Percentiles rank a stretch among this genome's conserved stretches.
These are phyloP conservation scores for Suillus plorans DNA, from an alignment of 768 basidiomycete species.

Conservation along the genomic window DNA sequence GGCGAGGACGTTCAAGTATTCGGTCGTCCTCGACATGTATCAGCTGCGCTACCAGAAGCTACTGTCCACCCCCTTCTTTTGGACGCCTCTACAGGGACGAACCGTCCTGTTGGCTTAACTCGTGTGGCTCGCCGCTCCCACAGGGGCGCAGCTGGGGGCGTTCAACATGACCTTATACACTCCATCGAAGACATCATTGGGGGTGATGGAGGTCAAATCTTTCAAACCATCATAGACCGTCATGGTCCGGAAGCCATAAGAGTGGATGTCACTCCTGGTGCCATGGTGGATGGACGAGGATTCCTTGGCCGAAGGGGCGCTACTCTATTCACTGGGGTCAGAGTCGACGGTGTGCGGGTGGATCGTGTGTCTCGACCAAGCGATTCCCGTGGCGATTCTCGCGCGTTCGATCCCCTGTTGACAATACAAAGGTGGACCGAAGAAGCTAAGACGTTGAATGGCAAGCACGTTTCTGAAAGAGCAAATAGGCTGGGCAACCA, in stretches of 20 bases:
- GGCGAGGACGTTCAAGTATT: constrained; percentile 64
- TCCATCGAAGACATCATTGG: constrained; percentile 83
- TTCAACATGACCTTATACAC: constrained; percentile 61
- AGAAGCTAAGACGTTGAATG: constrained; percentile 80
- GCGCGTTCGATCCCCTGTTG: constrained; percentile 72
- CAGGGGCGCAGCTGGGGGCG: constrained; percentile 48
- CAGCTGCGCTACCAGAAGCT: constrained; percentile 59
- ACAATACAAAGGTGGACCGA: constrained; percentile 89
- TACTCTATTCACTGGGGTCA: constrained; percentile 48
- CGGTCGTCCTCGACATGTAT: constrained; percentile 54
- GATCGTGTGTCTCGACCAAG: constrained; percentile 50
- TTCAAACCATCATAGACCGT: constrained; percentile 78
- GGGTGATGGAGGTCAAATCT: constrained; percentile 75
- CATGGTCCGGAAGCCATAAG: constrained; percentile 68
- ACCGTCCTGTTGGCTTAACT: constrained; percentile 45
- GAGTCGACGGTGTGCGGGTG: constrained; percentile 42
- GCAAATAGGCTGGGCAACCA: constrained; percentile 69
- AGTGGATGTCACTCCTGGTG: constrained; percentile 70
- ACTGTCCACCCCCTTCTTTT: constrained; percentile 82
- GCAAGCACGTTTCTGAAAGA: constrained; percentile 69
- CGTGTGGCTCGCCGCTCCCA: constrained; percentile 56
- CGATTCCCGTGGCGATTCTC: constrained; percentile 43
- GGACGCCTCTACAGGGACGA: constrained; percentile 51
- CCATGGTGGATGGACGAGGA: constrained; percentile 59
- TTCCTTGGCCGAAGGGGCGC: constrained; percentile 50